Conservation (phyloP, 179 eudicot genomes). For the Spinacia oleracea region DNA sequence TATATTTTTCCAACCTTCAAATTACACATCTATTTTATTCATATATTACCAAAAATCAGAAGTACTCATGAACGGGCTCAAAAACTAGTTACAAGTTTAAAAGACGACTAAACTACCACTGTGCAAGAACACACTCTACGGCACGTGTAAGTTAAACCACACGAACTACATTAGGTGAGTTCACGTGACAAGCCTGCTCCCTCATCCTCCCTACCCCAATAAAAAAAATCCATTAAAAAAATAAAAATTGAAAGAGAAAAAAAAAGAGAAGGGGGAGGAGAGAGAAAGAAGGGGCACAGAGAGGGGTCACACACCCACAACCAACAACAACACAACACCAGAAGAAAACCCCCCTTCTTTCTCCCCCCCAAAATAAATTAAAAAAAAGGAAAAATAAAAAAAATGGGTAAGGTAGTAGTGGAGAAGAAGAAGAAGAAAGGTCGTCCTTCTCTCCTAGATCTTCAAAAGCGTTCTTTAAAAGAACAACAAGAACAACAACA, state of each 20-base stretch:
- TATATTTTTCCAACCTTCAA: too few relatives aligned
- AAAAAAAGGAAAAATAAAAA: background rate
- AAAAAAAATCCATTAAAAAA: background rate
- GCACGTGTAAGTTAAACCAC: too few relatives aligned
- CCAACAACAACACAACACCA: constrained; percentile 1
- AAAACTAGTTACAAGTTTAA: too few relatives aligned
- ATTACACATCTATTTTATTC: too few relatives aligned
- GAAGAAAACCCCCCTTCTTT: background rate
- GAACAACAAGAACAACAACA: constrained; percentile 28
- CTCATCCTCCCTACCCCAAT: background rate
- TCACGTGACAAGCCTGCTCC: constrained; percentile 34
- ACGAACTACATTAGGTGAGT: constrained; percentile 4
- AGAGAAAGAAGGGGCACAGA: background rate
- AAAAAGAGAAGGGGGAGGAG: constrained; percentile 5
- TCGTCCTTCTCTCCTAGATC: constrained; percentile 55
- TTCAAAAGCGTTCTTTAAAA: constrained; percentile 50
- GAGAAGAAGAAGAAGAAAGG: constrained; percentile 65
- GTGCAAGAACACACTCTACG: too few relatives aligned
- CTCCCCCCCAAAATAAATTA: background rate
- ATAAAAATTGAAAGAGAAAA: background rate
- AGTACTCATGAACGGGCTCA: too few relatives aligned
- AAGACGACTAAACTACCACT: too few relatives aligned
- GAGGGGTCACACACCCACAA: constrained; percentile 10
- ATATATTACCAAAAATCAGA: too few relatives aligned
- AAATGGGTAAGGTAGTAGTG: constrained; percentile 45